These are phyloP conservation scores for Boletellus sp. DNA, from an alignment of 768 basidiomycete species.

Conservation along the genomic window DNA sequence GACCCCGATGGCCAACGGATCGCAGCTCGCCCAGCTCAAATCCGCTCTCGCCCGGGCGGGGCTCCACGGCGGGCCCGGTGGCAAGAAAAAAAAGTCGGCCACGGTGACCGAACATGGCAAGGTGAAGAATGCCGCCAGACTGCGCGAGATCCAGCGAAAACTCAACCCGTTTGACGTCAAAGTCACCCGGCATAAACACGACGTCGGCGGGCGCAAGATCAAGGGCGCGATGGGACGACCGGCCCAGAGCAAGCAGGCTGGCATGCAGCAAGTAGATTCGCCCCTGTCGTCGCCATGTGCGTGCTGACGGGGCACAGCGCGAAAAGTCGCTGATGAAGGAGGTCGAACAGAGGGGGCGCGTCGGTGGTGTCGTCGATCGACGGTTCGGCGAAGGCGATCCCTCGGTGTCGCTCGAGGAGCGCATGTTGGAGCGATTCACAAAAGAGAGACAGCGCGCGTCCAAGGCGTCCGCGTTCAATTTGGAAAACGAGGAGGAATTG, in stretches of 20 bases:
- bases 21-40: conserved; percentile 90
- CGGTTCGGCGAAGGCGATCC: conserved; percentile 97
- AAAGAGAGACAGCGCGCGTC: conserved; percentile 78
- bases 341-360: conserved; percentile 72
- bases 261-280: conserved; percentile 75
- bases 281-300: not conserved
- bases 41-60: conserved; percentile 78
- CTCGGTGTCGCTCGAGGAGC: conserved; percentile 89
- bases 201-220: conserved; percentile 84
- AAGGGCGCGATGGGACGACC: conserved; percentile 83
- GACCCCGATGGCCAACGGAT: conserved; percentile 69
- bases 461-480: conserved; percentile 77
- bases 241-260: conserved; percentile 84
- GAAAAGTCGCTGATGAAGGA: conserved; percentile 88
- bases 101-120: conserved; percentile 68
- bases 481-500: conserved; percentile 88
- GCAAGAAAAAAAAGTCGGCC: conserved; percentile 66
- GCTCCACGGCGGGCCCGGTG: conserved; percentile 56
- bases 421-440: conserved; percentile 96
- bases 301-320: conserved; percentile 45
- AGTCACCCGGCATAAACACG: conserved; percentile 88
- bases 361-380: conserved; percentile 88
- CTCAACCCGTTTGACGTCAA: conserved; percentile 95
- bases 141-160: conserved; percentile 78
- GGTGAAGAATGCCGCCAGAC: conserved; percentile 73